phyloP scores from a whole-genome alignment of 345 rosid species.

The Passiflora organensis region DNA sequence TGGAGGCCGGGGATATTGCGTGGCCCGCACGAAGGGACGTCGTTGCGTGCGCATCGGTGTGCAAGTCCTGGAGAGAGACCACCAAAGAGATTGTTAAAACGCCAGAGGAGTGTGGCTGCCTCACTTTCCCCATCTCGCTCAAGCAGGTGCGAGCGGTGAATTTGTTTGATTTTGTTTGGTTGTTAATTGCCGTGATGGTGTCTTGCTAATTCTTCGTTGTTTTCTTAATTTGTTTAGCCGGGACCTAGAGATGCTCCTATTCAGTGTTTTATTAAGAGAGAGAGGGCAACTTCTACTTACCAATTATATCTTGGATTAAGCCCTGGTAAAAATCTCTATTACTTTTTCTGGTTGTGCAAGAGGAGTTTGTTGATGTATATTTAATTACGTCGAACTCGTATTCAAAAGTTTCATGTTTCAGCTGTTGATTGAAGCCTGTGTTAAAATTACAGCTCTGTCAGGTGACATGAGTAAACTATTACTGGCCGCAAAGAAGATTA shows the following conservation, averaged over 20 bases:
- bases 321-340: constrained; percentile 51
- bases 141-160: constrained; percentile 48
- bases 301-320: constrained; percentile 71
- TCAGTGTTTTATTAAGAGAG: constrained; percentile 85
- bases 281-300: constrained; percentile 58
- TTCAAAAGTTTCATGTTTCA: background rate
- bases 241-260: constrained; percentile 79
- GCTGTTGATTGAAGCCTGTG: constrained; percentile 3
- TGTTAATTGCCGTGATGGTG: no score
- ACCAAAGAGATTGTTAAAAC: constrained; percentile 57
- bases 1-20: constrained; percentile 46
- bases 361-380: background rate
- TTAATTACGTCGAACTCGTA: background rate
- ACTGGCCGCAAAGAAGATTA: constrained; percentile 76
- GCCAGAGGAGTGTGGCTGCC: constrained; percentile 61
- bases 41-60: constrained; percentile 81
- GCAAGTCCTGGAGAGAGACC: constrained; percentile 76
- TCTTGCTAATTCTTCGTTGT: background rate
- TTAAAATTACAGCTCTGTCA: constrained; percentile 46
- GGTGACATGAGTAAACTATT: constrained; percentile 72
- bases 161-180: background rate
- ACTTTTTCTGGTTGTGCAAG: background rate
- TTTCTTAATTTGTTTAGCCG: constrained; percentile 40
- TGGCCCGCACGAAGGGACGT: constrained; percentile 87
- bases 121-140: constrained; percentile 79